Base-by-base conservation (phyloP, 768 basidiomycete species). In the Collybia sordida region DNA sequence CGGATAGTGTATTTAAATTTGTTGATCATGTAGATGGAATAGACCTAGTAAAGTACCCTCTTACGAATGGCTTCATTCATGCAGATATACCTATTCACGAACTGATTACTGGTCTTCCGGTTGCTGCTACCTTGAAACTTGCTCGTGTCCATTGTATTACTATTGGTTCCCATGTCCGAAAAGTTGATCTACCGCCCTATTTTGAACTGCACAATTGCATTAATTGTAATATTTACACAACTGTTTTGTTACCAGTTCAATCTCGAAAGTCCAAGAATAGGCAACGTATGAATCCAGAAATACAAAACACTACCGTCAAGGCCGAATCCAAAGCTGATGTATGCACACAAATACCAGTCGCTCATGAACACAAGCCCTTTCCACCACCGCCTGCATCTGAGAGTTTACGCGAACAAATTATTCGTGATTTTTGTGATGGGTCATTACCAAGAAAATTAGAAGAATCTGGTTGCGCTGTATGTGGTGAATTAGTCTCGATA, bases 401-500 rank as follows among this genome's bases (percentile, higher is more conserved):
- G 35, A 28, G 35, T 6, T 15, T 45, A 14, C n/a, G 17, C 15
- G 17, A 45, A 18, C 28, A 24, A n/a, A 21, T 45, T 9, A 7
- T 45, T 19, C 22, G 21, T 31, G 34, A 35, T 22, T 45, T 24
- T 24, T 45, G 44, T 19, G 35, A 45, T 19, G 17, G n/a, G 2
- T 9, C 44, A 5, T 18, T 22, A 7, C 44, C 31, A 4, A 22
- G 21, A 34, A n/a, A 17, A 6, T n/a, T n/a, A n/a, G n/a, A n/a
- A n/a, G n/a, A n/a, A n/a, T n/a, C n/a, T n/a, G n/a, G n/a, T n/a
- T n/a, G 68, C 59, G 59, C 63, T 2, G 65, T 70, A 6, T 70
- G 67, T 56, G 68, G 63, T 21, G 21, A 49, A 19, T 42, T 53
- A 19, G 23, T 18, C 6, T 37, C 40, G 6, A 14, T 28, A 8